These are phyloP conservation scores for Botrytis sinoallii DNA, from an alignment of 2,329 filamentous ascomycete genomes.

Conservation along the genomic window DNA sequence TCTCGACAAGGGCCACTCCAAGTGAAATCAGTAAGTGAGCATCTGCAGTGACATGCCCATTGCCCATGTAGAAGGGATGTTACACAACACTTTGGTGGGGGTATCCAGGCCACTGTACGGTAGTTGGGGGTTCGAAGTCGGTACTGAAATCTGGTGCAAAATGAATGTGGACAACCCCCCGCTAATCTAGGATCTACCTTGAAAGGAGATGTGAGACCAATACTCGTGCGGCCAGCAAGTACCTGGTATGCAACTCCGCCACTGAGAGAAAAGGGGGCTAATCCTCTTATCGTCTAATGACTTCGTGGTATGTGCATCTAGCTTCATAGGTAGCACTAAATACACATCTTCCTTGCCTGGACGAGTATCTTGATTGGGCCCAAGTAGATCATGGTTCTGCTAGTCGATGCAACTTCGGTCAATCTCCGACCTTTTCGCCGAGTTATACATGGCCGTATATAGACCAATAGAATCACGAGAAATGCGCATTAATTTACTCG, in stretches of 20 bases:
- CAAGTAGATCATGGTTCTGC: background rate
- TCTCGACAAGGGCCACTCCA: background rate
- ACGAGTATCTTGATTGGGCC: constrained; percentile 7
- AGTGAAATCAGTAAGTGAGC: background rate
- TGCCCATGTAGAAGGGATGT: background rate
- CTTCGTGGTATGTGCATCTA: background rate
- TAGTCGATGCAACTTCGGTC: background rate
- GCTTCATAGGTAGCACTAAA: background rate
- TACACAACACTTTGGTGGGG: constrained; percentile 1
- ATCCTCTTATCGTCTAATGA: background rate
- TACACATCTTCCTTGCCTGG: background rate
- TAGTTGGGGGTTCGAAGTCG: constrained; percentile 1
- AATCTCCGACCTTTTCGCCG: constrained; percentile 1
- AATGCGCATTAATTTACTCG: constrained; percentile 3
- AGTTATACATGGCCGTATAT: background rate
- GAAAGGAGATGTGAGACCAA: constrained; percentile 6
- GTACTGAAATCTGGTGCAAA: constrained; percentile 16
- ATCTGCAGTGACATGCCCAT: background rate
- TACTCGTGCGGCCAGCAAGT: background rate
- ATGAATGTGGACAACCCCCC: constrained; percentile 14
- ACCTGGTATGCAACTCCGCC: background rate
- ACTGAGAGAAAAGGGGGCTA: background rate
- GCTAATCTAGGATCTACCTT: constrained; percentile 1
- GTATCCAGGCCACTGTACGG: background rate
- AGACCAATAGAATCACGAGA: background rate